Base-by-base conservation (phyloP, 139 green algal genomes). In the Yamagishiella unicocca region DNA sequence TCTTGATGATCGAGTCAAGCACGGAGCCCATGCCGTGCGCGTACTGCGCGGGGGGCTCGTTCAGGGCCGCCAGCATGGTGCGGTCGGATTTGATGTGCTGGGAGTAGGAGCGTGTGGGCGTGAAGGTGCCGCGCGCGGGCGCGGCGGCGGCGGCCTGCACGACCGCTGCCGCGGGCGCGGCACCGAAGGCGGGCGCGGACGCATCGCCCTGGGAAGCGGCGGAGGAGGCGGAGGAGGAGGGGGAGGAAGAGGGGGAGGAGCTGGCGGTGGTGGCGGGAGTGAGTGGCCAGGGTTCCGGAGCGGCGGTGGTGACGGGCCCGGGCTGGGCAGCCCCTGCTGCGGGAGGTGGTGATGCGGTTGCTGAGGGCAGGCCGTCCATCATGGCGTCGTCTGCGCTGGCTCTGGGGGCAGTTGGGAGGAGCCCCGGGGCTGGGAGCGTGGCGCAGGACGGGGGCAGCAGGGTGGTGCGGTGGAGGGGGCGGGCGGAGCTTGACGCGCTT, bases 1-100 rank as follows among this genome's bases (percentile, higher is more conserved):
- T 89, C 82, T 97, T 96, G 74, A 97, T 93, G 68, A 97, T 94
- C 17, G 92, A 91, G 85, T 97, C 95, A 33, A 97, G 71, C 19
- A 96, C 72, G 7, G 55, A 75, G 9, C 64, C 64, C 50, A 81
- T 79, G 67, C 86, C 89, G 54, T 87, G 31, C 0, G 89, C 89
- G 74, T 79, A 92, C 33, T 53, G 4, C 10, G 9, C 22, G 14
- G 89, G 89, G 29, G 54, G 5, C 29, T 89, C 38, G 2, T 37
- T 12, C 42, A 92, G 82, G 68, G 66, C 5, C 7, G 77, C 29
- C 43, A 92, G 45, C 37, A 92, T 82, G 5, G 62, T 31, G 27
- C 4, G 29, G 75, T 92, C 74, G 25, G 40, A 55, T 38, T 89
- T 85, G 37, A 92, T 92, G 75, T 90, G 89, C 33, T 67, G 46